phyloP scores from a whole-genome alignment of 2,329 filamentous ascomycete species.

The Penicillium sumatraense region DNA sequence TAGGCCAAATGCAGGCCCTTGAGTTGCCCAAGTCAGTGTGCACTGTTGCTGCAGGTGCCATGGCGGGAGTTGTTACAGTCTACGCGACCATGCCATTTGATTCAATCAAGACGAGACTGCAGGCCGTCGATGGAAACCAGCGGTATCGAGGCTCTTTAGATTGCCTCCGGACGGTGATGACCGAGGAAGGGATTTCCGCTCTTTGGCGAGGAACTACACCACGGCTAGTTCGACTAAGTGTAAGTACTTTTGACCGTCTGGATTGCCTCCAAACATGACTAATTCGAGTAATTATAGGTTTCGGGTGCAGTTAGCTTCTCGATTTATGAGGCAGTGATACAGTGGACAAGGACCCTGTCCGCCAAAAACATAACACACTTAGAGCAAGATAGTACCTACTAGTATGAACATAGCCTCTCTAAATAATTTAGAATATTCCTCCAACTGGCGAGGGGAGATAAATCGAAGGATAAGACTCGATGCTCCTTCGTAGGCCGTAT shows the following conservation, averaged over 20 bases:
- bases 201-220: constrained; percentile 67
- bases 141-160: constrained; percentile 48
- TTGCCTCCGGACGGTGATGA: constrained; percentile 13
- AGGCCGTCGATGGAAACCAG: constrained; percentile 57
- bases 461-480: too few species aligned
- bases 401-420: too few species aligned
- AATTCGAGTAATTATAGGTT: background rate
- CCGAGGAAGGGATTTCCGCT: constrained; percentile 60
- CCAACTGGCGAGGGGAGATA: too few species aligned
- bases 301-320: constrained; percentile 22
- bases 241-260: too few species aligned
- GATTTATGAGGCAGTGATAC: constrained; percentile 18
- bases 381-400: too few species aligned
- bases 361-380: background rate
- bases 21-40: constrained; percentile 53
- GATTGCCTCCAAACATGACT: too few species aligned
- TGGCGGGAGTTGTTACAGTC: constrained; percentile 58
- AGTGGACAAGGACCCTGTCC: constrained; percentile 8
- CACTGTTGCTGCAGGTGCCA: constrained; percentile 62
- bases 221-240: constrained; percentile 18
- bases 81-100: constrained; percentile 52
- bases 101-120: constrained; percentile 47
- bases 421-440: background rate
- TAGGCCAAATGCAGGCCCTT: constrained; percentile 52
- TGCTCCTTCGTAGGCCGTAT: too few species aligned